Conservation (phyloP, 2,329 filamentous ascomycete genomes). For the Periconia digitata region DNA sequence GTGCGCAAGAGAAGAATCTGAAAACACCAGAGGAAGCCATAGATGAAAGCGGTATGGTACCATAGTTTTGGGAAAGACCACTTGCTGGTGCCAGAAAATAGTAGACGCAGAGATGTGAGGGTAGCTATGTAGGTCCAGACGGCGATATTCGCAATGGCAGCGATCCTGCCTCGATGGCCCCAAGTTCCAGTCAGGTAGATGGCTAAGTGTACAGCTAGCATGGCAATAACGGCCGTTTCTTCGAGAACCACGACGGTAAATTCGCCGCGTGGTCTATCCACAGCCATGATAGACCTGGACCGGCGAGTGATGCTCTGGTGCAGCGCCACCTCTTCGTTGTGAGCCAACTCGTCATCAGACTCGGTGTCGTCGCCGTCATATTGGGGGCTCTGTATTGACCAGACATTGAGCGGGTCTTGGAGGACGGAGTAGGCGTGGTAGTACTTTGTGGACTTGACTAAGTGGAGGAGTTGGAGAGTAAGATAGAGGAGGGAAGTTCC, state of each 20-base stretch:
- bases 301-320: slow-evolving; percentile 55
- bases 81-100: slow-evolving; percentile 61
- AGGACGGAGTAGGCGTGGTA: slow-evolving; percentile 61
- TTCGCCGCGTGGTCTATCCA: slow-evolving; percentile 76
- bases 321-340: slow-evolving; percentile 58
- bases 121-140: slow-evolving; percentile 81
- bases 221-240: slow-evolving; percentile 69
- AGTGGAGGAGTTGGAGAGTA: slow-evolving; percentile 58
- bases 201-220: slow-evolving; percentile 69
- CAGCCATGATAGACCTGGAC: slow-evolving; percentile 61
- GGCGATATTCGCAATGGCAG: slow-evolving; percentile 66
- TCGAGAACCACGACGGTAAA: slow-evolving; percentile 71
- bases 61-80: slow-evolving; percentile 74
- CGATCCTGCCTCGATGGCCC: slow-evolving; percentile 59
- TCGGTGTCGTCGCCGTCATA: slow-evolving; percentile 46
- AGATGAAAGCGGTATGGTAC: slow-evolving; percentile 89
- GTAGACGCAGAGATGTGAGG: slow-evolving; percentile 71
- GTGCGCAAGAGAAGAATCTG: slow-evolving; percentile 79
- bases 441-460: slow-evolving; percentile 56
- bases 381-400: slow-evolving; percentile 34
- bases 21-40: slow-evolving; percentile 80
- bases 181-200: slow-evolving; percentile 64
- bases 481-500: slow-evolving; percentile 70
- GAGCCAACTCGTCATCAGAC: slow-evolving; percentile 62
- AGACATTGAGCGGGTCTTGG: slow-evolving; percentile 47